Base-by-base conservation (phyloP, 306 rosid genomes). In the Pyrus pyrifolia region DNA sequence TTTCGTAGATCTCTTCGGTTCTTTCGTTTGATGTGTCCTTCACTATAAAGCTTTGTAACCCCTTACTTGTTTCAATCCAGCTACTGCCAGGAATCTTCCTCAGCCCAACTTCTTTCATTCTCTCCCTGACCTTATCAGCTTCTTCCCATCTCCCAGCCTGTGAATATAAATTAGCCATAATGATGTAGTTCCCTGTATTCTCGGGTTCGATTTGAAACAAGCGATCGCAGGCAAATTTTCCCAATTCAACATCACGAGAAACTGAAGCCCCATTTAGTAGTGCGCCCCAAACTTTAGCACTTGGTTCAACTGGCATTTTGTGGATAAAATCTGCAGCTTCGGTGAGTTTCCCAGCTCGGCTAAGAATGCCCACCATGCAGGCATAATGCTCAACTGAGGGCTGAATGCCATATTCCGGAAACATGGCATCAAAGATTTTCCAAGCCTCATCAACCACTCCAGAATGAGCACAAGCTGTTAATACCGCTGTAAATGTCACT, bases 271-370 rank as follows among this genome's bases (percentile, higher is more conserved):
- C 96, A 12, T 88, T 81, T 44, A 95, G 84, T 79, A 95, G 74
- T 67, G 98, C 92, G 82, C 97, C 99, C 97, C 98, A 95, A 77
- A 91, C 93, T 82, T 87, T 89, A 46, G 96, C 88, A 82, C 74
- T 87, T 21, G 99, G 97, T 76, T 88, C 88, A 58, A 92, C 72
- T 72, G 90, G 86, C 96, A 92, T 89, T 72, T 88, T 78, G 25
- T 88, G 84, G 77, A 92, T 85, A 30, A 95, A 81, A 21, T 88
- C 78, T 13, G 78, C 84, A 8, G 99, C 98, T 73, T 95, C 93
- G 0, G 79, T 76, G 71, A 95, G 90, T 85, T 72, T 89, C 23
- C 96, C 97, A 21, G 97, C 96, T 79, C 91, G 85, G 84, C 96
- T 85, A 69, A 92, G 91, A 82, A 89, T 97, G 66, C 86, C 84